Base-by-base conservation (phyloP, 2,329 filamentous ascomycete genomes). In the Hypoxylon sp. region DNA sequence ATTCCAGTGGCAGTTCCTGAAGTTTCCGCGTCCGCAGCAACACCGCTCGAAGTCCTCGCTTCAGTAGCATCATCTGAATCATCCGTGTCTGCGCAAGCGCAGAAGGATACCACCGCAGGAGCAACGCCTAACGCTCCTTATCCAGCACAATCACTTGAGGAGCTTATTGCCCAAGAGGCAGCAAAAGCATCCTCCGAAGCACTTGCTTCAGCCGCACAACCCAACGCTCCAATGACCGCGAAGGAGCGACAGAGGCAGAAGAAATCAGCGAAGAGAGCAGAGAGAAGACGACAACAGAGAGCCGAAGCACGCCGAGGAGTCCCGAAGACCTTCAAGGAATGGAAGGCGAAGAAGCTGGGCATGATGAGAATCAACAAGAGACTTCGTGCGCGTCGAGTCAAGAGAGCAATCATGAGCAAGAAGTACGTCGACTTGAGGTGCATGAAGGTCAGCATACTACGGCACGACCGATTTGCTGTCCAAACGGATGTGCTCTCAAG, bases 321-420 rank as follows among this genome's bases (percentile, higher is more conserved):
- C 4, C 30, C 30, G 9, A 46, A 46, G 52, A 55, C 37, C 19
- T n/a, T 23, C 39, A 52, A 34, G 21, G 47, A 60, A 21, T 21
- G 48, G 41, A 46, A 47, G 30, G 19, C 47, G n/a, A 61, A 23
- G 2, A 53, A 48, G 48, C 23, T 54, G 19, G 16, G 11, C 7
- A 45, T 47, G 58, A 37, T 16, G n/a, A 61, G 11, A 16, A 7
- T 14, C 16, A 16, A 2, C 5, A 61, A 32, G 30, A 32, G 8
- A 11, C 14, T 19, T 8, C 50, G 50, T 12, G 37, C 23, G 5
- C 14, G 9, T 14, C 21, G 5, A 4, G 14, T 5, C 5, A 47
- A 46, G 21, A 11, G 4, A 8, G 25, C 50, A 8, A 2, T 39
- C 5, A 16, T 41, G 25, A 16, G 12, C 11, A 11, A 34, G 16